phyloP scores from a whole-genome alignment of 2,329 filamentous ascomycete genomes.

The Beauveria sp. region DNA sequence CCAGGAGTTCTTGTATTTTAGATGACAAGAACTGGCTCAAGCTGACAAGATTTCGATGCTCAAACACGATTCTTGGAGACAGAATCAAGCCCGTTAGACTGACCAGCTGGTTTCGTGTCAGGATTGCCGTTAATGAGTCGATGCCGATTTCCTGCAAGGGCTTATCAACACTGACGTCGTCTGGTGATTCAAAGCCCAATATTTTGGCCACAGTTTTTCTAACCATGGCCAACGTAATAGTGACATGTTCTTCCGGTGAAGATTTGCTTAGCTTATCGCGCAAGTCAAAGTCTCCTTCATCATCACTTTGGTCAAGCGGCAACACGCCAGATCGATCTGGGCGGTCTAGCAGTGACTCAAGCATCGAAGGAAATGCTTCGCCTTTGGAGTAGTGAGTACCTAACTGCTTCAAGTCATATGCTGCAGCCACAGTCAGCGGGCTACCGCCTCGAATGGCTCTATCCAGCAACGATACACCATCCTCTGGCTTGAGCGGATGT shows the following conservation, averaged over 20 bases:
- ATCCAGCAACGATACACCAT: too few relatives aligned
- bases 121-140: background rate
- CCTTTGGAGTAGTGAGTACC: too few relatives aligned
- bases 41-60: background rate
- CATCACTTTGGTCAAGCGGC: too few relatives aligned
- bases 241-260: background rate
- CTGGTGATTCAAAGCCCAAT: background rate
- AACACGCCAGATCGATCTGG: too few relatives aligned
- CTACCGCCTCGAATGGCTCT: too few relatives aligned
- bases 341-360: too few relatives aligned
- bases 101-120: background rate
- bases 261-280: background rate
- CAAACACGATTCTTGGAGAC: background rate
- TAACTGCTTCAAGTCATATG: too few relatives aligned
- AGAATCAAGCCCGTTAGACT: background rate
- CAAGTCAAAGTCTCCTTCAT: background rate
- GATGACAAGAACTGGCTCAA: too few relatives aligned
- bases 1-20: too few relatives aligned
- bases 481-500: too few relatives aligned
- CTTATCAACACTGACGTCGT: background rate
- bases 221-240: background rate
- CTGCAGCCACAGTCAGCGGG: too few relatives aligned
- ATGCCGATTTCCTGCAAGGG: background rate
- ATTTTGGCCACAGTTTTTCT: background rate
- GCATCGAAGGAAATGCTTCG: too few relatives aligned